Evolutionary conservation across 176 grass and related monocot genomes (phyloP).

Genomic region (Alopecurus myosuroides): DNA sequence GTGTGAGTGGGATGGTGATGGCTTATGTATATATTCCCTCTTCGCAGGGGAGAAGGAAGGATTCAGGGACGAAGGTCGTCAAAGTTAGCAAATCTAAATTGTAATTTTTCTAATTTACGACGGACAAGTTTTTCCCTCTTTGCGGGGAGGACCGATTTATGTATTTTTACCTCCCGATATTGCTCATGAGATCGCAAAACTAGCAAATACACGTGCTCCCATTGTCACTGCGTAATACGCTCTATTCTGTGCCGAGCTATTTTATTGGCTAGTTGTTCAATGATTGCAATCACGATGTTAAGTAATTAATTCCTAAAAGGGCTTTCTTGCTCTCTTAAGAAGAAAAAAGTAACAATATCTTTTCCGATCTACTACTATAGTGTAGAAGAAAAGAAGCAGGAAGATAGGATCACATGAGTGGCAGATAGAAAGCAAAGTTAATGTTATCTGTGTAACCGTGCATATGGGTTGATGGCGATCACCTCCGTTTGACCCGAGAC

Average conservation of each 20-base stretch:
- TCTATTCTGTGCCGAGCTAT: background rate
- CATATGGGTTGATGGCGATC: background rate
- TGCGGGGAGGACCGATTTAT: no score
- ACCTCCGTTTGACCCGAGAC: conserved; percentile 15
- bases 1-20: no score
- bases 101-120: no score
- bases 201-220: no score
- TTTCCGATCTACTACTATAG: background rate
- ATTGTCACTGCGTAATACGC: background rate
- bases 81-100: no score
- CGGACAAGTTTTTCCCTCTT: background rate
- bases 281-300: background rate
- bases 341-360: background rate
- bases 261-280: background rate
- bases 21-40: no score
- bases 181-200: background rate
- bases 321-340: background rate
- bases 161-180: background rate
- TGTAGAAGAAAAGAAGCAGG: background rate
- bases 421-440: background rate
- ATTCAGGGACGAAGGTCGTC: no score
- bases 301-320: background rate
- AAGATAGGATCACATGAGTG: background rate
- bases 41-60: no score
- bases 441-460: background rate